Evolutionary conservation across 2,329 filamentous ascomycete genomes (phyloP).

Genomic region (Colletotrichum destructivum): DNA sequence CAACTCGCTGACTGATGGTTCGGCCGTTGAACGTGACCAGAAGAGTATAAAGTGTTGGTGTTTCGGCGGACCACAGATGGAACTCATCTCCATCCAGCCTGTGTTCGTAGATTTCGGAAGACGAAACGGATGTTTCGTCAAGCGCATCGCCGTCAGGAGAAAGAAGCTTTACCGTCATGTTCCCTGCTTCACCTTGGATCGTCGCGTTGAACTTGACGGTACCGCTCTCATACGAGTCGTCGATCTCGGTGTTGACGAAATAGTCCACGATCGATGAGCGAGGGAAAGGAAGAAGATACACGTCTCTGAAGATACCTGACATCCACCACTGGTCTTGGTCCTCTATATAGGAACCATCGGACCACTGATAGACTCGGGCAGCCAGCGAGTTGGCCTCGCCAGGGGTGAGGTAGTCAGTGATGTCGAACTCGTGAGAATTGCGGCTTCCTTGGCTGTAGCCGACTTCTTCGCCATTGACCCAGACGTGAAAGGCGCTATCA

Average conservation of each 20-base stretch:
- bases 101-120: constrained; percentile 48
- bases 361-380: constrained; percentile 80
- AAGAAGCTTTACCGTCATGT: constrained; percentile 14
- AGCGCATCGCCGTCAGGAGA: constrained; percentile 36
- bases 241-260: constrained; percentile 68
- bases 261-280: constrained; percentile 69
- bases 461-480: constrained; percentile 76
- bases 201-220: constrained; percentile 62
- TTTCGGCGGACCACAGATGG: constrained; percentile 79
- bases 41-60: constrained; percentile 72
- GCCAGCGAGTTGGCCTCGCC: constrained; percentile 68
- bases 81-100: constrained; percentile 63
- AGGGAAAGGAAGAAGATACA: constrained; percentile 75
- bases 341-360: constrained; percentile 80
- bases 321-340: constrained; percentile 81
- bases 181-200: constrained; percentile 52
- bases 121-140: constrained; percentile 31
- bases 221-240: constrained; percentile 68
- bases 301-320: constrained; percentile 78
- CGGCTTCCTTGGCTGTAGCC: constrained; percentile 82
- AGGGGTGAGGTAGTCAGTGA: constrained; percentile 66
- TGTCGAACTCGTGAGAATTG: constrained; percentile 82
- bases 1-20: constrained; percentile 69
- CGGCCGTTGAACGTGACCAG: constrained; percentile 53
- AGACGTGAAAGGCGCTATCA: constrained; percentile 79